Evolutionary conservation across 78 protist species (phyloP).

Genomic region (Dictyostelium purpureum): DNA sequence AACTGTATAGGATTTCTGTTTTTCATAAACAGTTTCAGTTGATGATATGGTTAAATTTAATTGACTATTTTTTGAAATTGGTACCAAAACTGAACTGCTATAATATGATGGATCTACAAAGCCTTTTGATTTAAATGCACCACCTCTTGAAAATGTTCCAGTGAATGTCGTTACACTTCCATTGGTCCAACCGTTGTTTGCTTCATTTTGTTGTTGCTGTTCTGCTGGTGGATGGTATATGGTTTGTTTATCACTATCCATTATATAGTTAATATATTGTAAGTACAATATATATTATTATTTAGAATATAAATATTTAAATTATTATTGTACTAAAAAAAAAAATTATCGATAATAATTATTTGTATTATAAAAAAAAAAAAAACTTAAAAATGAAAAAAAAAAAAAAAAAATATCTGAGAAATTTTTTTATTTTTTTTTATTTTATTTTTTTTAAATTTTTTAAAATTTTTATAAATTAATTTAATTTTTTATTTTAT

Average conservation of each 20-base stretch:
- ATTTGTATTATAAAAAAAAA: too few relatives aligned
- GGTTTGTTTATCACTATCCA: too few relatives aligned
- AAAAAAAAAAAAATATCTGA: too few relatives aligned
- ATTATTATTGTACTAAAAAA: background rate
- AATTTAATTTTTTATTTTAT: too few relatives aligned
- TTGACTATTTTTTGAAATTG: conserved; percentile 21
- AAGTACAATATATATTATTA: too few relatives aligned
- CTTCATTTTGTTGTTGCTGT: background rate
- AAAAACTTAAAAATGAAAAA: too few relatives aligned
- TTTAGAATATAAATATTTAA: too few relatives aligned
- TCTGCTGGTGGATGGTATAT: background rate
- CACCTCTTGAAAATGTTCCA: conserved; percentile 59
- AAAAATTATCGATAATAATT: too few relatives aligned
- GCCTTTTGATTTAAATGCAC: conserved; percentile 15
- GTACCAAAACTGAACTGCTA: conserved; percentile 42
- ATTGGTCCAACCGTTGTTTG: background rate
- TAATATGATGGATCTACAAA: conserved; percentile 28
- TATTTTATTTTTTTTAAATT: too few relatives aligned
- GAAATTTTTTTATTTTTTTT: too few relatives aligned
- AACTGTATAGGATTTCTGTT: conserved; percentile 56
- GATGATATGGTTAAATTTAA: conserved; percentile 21
- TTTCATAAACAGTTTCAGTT: conserved; percentile 40
- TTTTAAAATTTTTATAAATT: background rate
- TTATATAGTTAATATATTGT: too few relatives aligned
- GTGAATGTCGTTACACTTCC: conserved; percentile 2